phyloP scores from a whole-genome alignment of 164 flowering plant species.

The Umbilicus rupestris region DNA sequence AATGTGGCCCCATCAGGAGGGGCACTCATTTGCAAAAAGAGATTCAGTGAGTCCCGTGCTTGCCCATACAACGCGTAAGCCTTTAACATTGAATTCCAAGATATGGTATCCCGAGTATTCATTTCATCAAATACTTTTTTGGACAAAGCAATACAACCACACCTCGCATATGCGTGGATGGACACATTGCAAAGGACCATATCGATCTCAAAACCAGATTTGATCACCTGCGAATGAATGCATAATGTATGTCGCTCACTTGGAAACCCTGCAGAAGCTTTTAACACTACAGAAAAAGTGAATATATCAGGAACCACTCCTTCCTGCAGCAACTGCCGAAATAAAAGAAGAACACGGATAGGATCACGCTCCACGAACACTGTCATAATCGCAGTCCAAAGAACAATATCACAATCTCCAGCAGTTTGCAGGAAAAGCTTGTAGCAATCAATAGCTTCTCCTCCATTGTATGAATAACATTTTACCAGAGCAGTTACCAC shows the following conservation, averaged over 20 bases:
- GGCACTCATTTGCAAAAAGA: slow-evolving; percentile 41
- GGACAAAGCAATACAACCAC: slow-evolving; percentile 44
- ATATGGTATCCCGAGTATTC: slow-evolving; percentile 33
- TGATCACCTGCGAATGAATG: slow-evolving; percentile 43
- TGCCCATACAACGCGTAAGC: slow-evolving; percentile 65
- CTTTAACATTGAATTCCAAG: slow-evolving; percentile 84
- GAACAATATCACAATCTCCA: slow-evolving; percentile 38
- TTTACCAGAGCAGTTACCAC: slow-evolving; percentile 55
- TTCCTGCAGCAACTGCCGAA: slow-evolving; percentile 31
- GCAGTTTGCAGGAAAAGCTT: slow-evolving; percentile 39
- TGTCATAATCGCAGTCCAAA: slow-evolving; percentile 67
- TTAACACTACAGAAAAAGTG: slow-evolving; percentile 49
- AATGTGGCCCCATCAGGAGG: slow-evolving; percentile 61
- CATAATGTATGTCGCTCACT: slow-evolving; percentile 40
- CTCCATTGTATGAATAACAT: slow-evolving; percentile 47
- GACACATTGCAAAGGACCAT: slow-evolving; percentile 48
- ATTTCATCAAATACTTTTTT: slow-evolving; percentile 40
- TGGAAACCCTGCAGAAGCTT: slow-evolving; percentile 63
- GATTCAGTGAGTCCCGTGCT: slow-evolving; percentile 38
- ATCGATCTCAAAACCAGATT: slow-evolving; percentile 38
- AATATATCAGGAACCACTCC: slow-evolving; percentile 39
- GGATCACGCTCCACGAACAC: slow-evolving; percentile 49
- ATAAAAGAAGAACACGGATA: slow-evolving; percentile 38
- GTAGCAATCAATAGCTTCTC: slow-evolving; percentile 31
- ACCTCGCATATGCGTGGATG: slow-evolving; percentile 67